phyloP scores from a whole-genome alignment of 2,329 filamentous ascomycete species.

The Cladosporium sp. region DNA sequence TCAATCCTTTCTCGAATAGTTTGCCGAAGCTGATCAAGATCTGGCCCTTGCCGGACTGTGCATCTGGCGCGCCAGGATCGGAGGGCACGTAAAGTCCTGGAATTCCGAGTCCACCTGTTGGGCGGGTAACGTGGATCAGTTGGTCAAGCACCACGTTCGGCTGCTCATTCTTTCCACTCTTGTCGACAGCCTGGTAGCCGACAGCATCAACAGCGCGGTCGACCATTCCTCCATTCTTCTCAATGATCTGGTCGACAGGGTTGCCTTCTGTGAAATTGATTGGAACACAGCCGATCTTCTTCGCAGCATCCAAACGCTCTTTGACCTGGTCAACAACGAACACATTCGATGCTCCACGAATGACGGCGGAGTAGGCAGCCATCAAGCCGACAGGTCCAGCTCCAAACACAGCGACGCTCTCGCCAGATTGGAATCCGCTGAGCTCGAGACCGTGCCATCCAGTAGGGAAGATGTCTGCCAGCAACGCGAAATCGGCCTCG shows the following conservation, averaged over 20 bases:
- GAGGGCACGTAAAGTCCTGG: conserved; percentile 49
- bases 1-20: conserved; percentile 67
- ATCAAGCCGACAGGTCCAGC: conserved; percentile 65
- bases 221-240: conserved; percentile 61
- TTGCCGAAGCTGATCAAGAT: conserved; percentile 67
- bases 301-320: conserved; percentile 60
- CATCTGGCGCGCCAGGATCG: conserved; percentile 65
- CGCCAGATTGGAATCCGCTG: conserved; percentile 62
- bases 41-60: conserved; percentile 62
- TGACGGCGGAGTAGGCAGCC: conserved; percentile 63
- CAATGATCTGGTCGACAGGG: conserved; percentile 62
- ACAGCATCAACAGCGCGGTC: conserved; percentile 67
- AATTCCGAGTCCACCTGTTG: conserved; percentile 64
- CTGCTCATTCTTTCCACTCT: conserved; percentile 59
- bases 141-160: conserved; percentile 66
- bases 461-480: conserved; percentile 54
- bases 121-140: conserved; percentile 63
- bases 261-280: conserved; percentile 64
- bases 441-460: conserved; percentile 62
- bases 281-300: conserved; percentile 63
- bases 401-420: conserved; percentile 65
- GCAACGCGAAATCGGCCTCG: conserved; percentile 60
- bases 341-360: conserved; percentile 63
- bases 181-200: conserved; percentile 63
- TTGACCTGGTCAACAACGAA: conserved; percentile 65